phyloP scores from a whole-genome alignment of 495 filamentous ascomycete species.

The Daldinia vernicosa region DNA sequence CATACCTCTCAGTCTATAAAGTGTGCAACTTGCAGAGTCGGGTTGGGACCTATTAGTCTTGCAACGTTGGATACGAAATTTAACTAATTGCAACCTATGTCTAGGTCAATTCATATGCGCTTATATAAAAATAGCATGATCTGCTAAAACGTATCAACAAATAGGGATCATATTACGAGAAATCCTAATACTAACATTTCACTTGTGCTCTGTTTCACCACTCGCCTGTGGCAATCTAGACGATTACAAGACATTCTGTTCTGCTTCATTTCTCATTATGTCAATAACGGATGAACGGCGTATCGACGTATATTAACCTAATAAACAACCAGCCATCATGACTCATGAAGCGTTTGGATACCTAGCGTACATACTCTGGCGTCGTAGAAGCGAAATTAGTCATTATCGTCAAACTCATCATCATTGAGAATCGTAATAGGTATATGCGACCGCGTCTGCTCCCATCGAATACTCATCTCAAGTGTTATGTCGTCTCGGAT shows the following conservation, averaged over 20 bases:
- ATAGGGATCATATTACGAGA: too few species aligned
- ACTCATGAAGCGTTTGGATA: not conserved
- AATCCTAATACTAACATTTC: not conserved
- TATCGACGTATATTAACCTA: not conserved
- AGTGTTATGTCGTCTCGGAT: not conserved
- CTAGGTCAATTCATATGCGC: too few species aligned
- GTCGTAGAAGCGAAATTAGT: not conserved
- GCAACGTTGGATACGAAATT: not conserved
- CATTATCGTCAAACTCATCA: constrained; percentile 31
- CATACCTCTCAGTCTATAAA: not conserved
- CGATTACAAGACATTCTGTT: too few species aligned
- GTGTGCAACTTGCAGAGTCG: not conserved
- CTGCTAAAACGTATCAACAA: too few species aligned
- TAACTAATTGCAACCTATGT: not conserved
- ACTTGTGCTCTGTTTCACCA: not conserved
- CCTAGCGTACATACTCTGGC: not conserved
- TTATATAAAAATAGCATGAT: too few species aligned
- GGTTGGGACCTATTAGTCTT: not conserved
- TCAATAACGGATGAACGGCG: not conserved
- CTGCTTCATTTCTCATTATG: not conserved
- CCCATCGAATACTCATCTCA: constrained; percentile 2
- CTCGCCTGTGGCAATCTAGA: too few species aligned
- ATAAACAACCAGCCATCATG: not conserved
- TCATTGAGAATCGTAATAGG: constrained; percentile 17
- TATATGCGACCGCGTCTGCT: constrained; percentile 10